Base-by-base conservation (phyloP, 345 rosid species). In the Populus deltoides region DNA sequence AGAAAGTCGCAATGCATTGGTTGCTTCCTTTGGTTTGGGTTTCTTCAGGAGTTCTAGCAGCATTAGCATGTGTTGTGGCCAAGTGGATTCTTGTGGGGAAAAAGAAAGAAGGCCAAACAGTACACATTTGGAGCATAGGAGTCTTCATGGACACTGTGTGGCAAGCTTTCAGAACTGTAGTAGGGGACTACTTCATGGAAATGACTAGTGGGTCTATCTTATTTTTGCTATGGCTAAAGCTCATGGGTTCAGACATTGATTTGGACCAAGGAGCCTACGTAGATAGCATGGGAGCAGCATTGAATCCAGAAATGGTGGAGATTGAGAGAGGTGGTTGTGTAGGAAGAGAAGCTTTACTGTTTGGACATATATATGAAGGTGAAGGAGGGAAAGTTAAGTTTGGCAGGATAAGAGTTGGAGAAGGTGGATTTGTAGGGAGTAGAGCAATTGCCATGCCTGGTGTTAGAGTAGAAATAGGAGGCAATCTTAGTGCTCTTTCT, bases 241-340 rank as follows among this genome's bases (percentile, higher is more conserved):
- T 91, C 36, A 89, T 88, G 91, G 94, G 92, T 1, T 83, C 92
- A 49, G 68, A 78, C 16, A 16, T 91, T 38, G 90, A 86, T 59
- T 22, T 87, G 65, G 86, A 82, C 27, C 79, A 82, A 55, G 91
- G 88, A 25, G 66, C 79, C 0, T 89, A 87, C 24, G 85, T 88
- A 16, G 94, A 91, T 69, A 81, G 88, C 85, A 81, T 86, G 90
- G 94, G 91, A 72, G 90, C 91, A 1, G 13, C 81, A 43, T 62
- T 89, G 81, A 89, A 91, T 76, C 92, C 94, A 0, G 92, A 91
- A 81, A 89, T 88, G 94, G 87, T 89, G 73, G 89, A 86, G 82
- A 84, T 91, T 65, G 89, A 87, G 75, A 81, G 83, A 79, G 88
- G 83, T 9, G 89, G 91, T 13, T 81, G 88, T 73, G 83, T 91